These are phyloP conservation scores for Endocalyx cinctus DNA, from an alignment of 2,329 filamentous ascomycete genomes.

Conservation along the genomic window DNA sequence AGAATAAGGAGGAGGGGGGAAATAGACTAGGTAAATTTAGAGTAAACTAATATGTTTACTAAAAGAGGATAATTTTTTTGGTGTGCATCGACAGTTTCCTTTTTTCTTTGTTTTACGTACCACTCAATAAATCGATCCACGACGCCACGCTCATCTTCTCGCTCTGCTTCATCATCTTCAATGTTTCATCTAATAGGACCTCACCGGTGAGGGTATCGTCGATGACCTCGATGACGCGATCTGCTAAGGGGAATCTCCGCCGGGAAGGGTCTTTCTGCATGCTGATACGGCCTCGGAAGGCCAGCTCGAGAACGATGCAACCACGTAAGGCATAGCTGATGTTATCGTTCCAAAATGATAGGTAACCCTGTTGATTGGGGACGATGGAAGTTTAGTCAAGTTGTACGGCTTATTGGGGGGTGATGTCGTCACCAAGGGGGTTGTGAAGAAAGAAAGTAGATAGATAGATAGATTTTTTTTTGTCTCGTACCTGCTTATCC, in stretches of 20 bases:
- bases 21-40: too few species aligned
- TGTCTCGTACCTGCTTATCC: constrained; percentile 81
- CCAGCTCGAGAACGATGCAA: constrained; percentile 96
- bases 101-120: too few species aligned
- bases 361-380: constrained; percentile 69
- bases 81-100: too few species aligned
- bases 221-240: constrained; percentile 93
- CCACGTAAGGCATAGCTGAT: constrained; percentile 96
- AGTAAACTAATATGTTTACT: too few species aligned
- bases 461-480: background rate
- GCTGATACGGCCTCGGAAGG: constrained; percentile 90
- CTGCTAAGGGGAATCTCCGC: constrained; percentile 86
- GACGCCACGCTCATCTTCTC: constrained; percentile 99
- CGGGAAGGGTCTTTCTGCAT: constrained; percentile 97
- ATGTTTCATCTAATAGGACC: constrained; percentile 90
- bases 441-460: background rate
- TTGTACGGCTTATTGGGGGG: too few species aligned
- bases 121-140: constrained; percentile 99
- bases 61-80: too few species aligned
- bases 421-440: constrained; percentile 11
- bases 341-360: constrained; percentile 99
- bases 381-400: too few species aligned
- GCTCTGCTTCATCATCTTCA: constrained; percentile 99
- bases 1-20: constrained; percentile 9
- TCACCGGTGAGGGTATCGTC: constrained; percentile 96